Evolutionary conservation across 2,329 filamentous ascomycete genomes (phyloP), one percentile per base, ranked within the genome.

Genomic region (Cercospora sp.): DNA sequence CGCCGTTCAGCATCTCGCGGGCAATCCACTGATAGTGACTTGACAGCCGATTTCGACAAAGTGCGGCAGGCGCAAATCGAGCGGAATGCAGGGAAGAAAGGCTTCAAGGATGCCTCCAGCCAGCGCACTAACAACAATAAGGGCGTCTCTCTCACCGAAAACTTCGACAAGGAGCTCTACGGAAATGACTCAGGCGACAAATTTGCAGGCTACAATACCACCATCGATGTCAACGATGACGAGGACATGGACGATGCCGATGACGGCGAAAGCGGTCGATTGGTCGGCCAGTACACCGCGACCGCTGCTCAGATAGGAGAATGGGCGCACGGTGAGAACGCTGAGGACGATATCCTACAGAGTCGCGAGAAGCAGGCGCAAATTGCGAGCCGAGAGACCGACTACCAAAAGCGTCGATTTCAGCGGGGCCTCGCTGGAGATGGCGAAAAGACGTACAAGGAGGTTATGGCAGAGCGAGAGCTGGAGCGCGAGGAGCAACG

Each of bases 221-320:
- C 92, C 48, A 91, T 98, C 74, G 91, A 94, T 45, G 88, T 89
- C 65, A 88, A 88, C 74, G 90, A 90, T 64, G 92, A 93, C 75
- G 89, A 90, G 75, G 90, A 91, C 68, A 92, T 93, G 87, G 87
- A 87, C 60, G 91, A 90, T 79, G 88, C 91, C 79, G 55, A 59
- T n/a, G 79, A 83, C 57, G 84, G 79, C 74, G 89, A 91, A 74
- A 88, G 91, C 75, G 76, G 76, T 5, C 88, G 92, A 68, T 85
- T 99, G 69, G 90, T 97, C 36, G 94, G 94, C 71, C 95, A 98
- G 81, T 99, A 99, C 82, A 99, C 95, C 40, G 95, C 95, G 28
- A 94, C 93, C 45, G 90, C 88, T 73, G 89, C 91, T 61, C 93
- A 97, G 82, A 94, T 99, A 78, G 92, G 97, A 78, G 95, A 99